Base-by-base conservation (phyloP, 306 rosid species). In the Sicyos edulis region DNA sequence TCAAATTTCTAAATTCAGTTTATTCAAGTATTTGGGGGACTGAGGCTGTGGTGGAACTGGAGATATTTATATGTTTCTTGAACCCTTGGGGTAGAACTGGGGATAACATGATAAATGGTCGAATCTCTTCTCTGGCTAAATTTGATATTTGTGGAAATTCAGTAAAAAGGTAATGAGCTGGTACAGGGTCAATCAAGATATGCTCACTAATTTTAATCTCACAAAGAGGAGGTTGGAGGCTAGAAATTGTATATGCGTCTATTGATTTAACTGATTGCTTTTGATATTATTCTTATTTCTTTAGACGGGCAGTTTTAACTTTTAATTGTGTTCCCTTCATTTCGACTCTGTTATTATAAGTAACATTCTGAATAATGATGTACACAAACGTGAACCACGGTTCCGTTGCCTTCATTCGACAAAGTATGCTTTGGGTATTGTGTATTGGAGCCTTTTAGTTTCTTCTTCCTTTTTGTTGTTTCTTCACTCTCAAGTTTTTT, bases 81-180 rank as follows among this genome's bases (percentile, higher is more conserved):
- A 67, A 19, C 71, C 20, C 19, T 37, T 21, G 15, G 40, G 56
- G 40, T 68, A 47, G 72, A 49, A 40, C 73, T 68, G 58, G 7
- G 40, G 21, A 52, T 68, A 49, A 44, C 44, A 8, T 22, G 11
- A 21, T 21, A 20, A 66, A 13, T 45, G 34, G 1, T 20, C 9
- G 44, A 47, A 11, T 13, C 19, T 49, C 34, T 49, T 19, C 55
- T n/a, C n/a, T n/a, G n/a, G n/a, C 57, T 68, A 15, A 68, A 68
- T 24, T 68, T 47, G 57, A 47, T 66, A 20, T 0, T 21, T 3
- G n/a, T 49, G 45, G 7, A 13, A 49, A 49, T 14, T 24, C 44
- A 47, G 4, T 66, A 20, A 12, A 32, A 65, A 65, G n/a, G 11
- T 4, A 20, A 65, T 15, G 4, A 20, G 50, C 22, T 64, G 26